Evolutionary conservation across 148 eudicot species (phyloP), one percentile per base, ranked within the genome.

Genomic region (Silene conica): DNA sequence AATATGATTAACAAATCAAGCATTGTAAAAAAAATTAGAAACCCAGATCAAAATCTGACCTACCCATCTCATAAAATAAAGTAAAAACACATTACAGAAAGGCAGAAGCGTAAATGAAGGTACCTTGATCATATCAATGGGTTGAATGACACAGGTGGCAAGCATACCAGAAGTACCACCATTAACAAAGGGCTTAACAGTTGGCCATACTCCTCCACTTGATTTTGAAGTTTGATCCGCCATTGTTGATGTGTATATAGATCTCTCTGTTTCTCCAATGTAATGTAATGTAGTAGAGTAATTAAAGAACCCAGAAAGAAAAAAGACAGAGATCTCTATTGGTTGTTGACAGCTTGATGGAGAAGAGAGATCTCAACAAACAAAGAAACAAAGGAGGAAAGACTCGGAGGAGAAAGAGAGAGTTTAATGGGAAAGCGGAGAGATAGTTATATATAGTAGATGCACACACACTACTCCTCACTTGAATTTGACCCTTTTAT

Each of bases 161-260:
- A 84, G 82, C 87, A 84, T 84, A 50, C 87, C 87, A 25, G 87
- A 73, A 7, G 84, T 56, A 45, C 85, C 85, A 14, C 87, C 84
- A 79, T 84, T 84, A 43, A 79, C 82, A 34, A 84, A 84, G 21
- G 87, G 87, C 63, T 84, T 84, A n/a, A 79, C 75, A 5, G 84
- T 76, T 5, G 80, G 79, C 87, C 87, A 84, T 12, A 79, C 81
- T 0, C 81, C 81, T 0, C 81, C 81, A 20, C 34, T 58, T 19
- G 76, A 31, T 19, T 76, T 70, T 0, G 80, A 60, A n/a, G 66
- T 82, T 76, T 72, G 80, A 66, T 75, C 81, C 61, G 73, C 80
- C 88, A 85, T 85, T 76, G 55, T 50, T 50, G 43, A 38, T n/a
- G n/a, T 31, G 4, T 31, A 31, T 2, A 31, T 31, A 31, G 34